Evolutionary conservation across 768 basidiomycete genomes (phyloP), one percentile per base, ranked within the genome.

Genomic region (Bullera alba): DNA sequence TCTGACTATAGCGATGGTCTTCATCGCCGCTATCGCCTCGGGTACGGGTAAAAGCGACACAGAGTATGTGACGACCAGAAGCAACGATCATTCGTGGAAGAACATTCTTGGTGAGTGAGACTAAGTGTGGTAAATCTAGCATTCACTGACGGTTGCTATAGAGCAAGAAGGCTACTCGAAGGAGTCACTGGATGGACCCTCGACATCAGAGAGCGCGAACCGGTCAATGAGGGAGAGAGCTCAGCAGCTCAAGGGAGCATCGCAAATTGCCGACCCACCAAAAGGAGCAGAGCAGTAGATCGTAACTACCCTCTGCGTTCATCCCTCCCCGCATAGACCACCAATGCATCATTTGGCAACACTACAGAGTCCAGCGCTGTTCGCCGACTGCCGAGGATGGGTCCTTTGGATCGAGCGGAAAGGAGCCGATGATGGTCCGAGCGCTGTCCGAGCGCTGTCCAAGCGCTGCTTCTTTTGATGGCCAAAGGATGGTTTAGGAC

Each of bases 31-130:
- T 12, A 42, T 67, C 19, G 17, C 64, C 16, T 54, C 69, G 1
- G 70, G 68, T 6, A 49, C 55, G 8, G 43, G 46, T 6, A 52
- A 42, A 5, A 43, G 60, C 23, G 54, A 60, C 19, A 47, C 57
- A 23, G 65, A 63, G 22, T 53, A 63, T 34, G 37, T 34, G 12
- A 26, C 41, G 10, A 35, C 42, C 17, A 28, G 32, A 28, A 35
- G 41, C 3, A 53, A 52, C 7, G 65, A 67, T 47, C 71, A 72
- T 43, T 62, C 65, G 25, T 72, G 71, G 71, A 48, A 51, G 32
- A 56, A 60, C 27, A 70, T 70, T 26, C 56, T 72, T 3, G 66
- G 67, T 71, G 38, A 53, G 67, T 58, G 8, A 21, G 6, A 8
- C 7, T 21, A 39, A 7, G 19, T 39, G 12, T 7, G 22, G 37